Conservation (phyloP, 192 early-diverging fungal species). For the Backusella australiensis region DNA sequence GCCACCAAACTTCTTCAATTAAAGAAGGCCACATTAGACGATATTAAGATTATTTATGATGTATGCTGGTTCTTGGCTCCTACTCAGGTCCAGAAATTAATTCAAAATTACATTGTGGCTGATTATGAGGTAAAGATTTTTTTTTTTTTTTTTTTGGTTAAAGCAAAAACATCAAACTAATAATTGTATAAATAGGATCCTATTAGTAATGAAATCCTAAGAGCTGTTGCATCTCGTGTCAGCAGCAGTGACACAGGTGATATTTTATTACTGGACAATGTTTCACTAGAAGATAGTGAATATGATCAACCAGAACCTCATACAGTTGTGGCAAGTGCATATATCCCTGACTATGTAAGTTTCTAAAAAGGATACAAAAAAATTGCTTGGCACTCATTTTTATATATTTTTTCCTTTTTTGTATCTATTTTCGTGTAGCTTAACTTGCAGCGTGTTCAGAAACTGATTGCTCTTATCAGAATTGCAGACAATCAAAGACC, state of each 20-base stretch:
- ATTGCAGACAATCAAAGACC: neutral
- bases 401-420: neutral
- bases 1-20: conserved; percentile 96
- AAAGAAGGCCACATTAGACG: conserved; percentile 77
- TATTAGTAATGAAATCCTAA: conserved; percentile 84
- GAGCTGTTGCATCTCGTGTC: conserved; percentile 83
- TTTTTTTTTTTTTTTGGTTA: neutral
- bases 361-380: neutral
- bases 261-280: conserved; percentile 83
- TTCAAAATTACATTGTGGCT: conserved; percentile 91
- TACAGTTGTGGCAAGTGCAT: conserved; percentile 42
- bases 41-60: conserved; percentile 99
- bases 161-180: neutral
- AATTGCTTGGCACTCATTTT: neutral
- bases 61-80: conserved; percentile 96
- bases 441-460: conserved; percentile 19
- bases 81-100: conserved; percentile 96
- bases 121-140: conserved; percentile 80
- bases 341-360: conserved; percentile 47
- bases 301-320: conserved; percentile 53
- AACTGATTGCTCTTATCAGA: conserved; percentile 12
- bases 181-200: conserved; percentile 46
- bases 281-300: conserved; percentile 56
- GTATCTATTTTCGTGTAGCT: conserved; percentile 7
- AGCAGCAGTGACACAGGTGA: conserved; percentile 86